Percentiles rank a stretch among this genome's conserved stretches.
These are phyloP conservation scores for Umbelopsis vinacea DNA, from an alignment of 192 early-diverging fungal species.

Conservation along the genomic window DNA sequence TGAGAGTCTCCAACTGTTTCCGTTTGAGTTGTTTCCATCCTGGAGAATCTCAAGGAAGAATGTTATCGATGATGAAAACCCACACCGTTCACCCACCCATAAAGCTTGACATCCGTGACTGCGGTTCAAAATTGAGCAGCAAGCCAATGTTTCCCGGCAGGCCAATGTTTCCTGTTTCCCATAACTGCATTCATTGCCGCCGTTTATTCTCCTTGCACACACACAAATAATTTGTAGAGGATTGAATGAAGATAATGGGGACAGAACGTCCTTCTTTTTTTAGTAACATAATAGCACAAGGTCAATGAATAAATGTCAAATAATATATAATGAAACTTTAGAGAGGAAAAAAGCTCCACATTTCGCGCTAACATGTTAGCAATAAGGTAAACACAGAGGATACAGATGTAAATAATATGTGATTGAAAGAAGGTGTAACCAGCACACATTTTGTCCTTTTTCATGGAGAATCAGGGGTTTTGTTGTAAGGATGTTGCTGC, in stretches of 20 bases:
- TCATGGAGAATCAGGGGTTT: not conserved
- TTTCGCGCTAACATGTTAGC: not conserved
- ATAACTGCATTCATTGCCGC: no score
- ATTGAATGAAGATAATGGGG: not conserved
- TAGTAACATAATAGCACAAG: not conserved
- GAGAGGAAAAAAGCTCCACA: no score
- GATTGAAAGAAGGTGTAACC: not conserved
- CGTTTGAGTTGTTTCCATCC: conserved; percentile 4
- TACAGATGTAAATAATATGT: not conserved
- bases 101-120: no score
- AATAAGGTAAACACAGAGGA: not conserved
- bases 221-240: not conserved
- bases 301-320: not conserved
- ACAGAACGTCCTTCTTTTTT: no score
- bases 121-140: not conserved
- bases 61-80: not conserved
- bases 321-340: no score
- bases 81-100: no score
- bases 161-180: no score
- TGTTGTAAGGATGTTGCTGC: conserved; percentile 8
- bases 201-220: no score
- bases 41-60: not conserved
- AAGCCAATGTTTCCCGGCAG: no score
- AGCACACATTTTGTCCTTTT: not conserved
- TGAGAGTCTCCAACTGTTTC: not conserved